Conservation (phyloP, 345 rosid genomes). For the Linum lewisii region DNA sequence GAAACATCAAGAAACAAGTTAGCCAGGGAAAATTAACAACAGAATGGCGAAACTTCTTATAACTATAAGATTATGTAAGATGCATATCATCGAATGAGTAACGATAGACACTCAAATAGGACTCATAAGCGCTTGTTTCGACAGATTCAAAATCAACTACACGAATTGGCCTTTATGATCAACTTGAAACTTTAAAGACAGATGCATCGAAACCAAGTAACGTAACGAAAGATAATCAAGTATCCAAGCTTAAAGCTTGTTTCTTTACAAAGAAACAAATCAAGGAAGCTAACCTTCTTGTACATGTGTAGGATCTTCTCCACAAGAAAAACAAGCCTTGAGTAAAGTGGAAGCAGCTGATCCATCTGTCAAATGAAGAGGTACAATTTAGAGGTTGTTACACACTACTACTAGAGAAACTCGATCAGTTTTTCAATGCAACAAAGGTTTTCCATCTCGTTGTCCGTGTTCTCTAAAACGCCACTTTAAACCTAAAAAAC, state of each 20-base stretch:
- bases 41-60: background rate
- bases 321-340: constrained; percentile 81
- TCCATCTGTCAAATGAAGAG: constrained; percentile 35
- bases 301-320: constrained; percentile 57
- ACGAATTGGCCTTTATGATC: no score
- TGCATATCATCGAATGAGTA: background rate
- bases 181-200: no score
- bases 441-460: background rate
- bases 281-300: constrained; percentile 49
- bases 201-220: no score
- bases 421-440: background rate
- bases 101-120: background rate
- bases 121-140: no score
- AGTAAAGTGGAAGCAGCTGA: constrained; percentile 38
- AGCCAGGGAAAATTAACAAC: background rate
- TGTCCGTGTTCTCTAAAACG: background rate
- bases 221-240: background rate
- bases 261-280: background rate
- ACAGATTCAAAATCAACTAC: no score
- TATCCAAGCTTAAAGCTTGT: background rate
- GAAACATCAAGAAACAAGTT: constrained; percentile 19
- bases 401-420: background rate
- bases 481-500: background rate
- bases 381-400: constrained; percentile 3
- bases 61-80: background rate